phyloP scores from a whole-genome alignment of 768 basidiomycete species.

The Cystofilobasidium bisporidii region DNA sequence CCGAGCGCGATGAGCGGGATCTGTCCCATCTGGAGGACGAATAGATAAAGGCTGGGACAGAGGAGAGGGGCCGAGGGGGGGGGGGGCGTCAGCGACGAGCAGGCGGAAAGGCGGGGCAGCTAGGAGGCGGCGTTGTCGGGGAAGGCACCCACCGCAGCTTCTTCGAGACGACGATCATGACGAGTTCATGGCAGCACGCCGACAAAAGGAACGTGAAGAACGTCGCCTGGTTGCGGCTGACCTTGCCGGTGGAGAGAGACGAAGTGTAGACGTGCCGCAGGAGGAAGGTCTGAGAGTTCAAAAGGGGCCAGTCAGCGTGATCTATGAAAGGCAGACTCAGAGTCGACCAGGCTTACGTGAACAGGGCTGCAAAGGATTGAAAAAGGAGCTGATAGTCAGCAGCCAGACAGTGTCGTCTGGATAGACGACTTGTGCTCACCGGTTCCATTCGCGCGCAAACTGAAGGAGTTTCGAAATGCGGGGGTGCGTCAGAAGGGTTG shows the following conservation, averaged over 20 bases:
- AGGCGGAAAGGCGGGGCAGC: too few relatives aligned
- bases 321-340: not conserved
- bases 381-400: too few relatives aligned
- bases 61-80: not conserved
- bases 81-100: not conserved
- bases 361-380: too few relatives aligned
- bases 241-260: constrained; percentile 56
- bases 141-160: constrained; percentile 67
- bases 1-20: constrained; percentile 47
- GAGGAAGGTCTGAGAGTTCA: constrained; percentile 51
- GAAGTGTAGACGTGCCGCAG: constrained; percentile 92
- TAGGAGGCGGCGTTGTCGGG: too few relatives aligned
- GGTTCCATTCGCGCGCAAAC: constrained; percentile 97
- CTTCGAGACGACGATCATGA: constrained; percentile 89
- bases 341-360: not conserved
- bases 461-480: too few relatives aligned
- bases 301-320: too few relatives aligned
- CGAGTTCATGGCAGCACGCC: constrained; percentile 82
- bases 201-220: constrained; percentile 85
- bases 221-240: constrained; percentile 74
- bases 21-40: constrained; percentile 41
- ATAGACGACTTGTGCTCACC: constrained; percentile 34
- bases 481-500: too few relatives aligned
- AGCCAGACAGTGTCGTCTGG: too few relatives aligned
- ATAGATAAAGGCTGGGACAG: constrained; percentile 66